A percentile compares a stretch with the other conserved stretches of the same genome.
Conservation (phyloP, 1,284 basidiomycete genomes). For the Rhodotorula sp. region DNA sequence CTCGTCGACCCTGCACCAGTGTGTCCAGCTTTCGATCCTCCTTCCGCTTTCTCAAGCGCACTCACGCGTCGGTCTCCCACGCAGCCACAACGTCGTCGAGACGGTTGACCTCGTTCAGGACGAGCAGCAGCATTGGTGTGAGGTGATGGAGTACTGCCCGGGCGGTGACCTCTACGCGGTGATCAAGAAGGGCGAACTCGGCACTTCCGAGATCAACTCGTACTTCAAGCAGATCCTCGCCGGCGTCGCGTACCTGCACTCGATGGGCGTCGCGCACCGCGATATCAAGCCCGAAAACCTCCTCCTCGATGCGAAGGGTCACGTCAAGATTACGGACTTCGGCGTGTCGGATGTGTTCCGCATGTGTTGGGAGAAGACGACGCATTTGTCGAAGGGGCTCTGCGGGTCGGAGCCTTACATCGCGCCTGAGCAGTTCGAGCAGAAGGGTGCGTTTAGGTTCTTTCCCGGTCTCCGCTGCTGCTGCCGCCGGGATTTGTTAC, state of each 20-base stretch:
- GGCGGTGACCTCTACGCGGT: slow-evolving; percentile 96
- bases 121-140: slow-evolving; percentile 94
- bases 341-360: slow-evolving; percentile 97
- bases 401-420: slow-evolving; percentile 99
- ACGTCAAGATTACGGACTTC: slow-evolving; percentile 97
- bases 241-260: slow-evolving; percentile 85
- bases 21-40: neutral
- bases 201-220: slow-evolving; percentile 88
- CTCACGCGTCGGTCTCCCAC: neutral
- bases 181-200: slow-evolving; percentile 97
- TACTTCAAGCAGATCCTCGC: slow-evolving; percentile 95
- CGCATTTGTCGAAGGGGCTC: slow-evolving; percentile 93
- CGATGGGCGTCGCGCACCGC: slow-evolving; percentile 94
- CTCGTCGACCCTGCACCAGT: slow-evolving; percentile 90
- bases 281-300: slow-evolving; percentile 99
- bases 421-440: slow-evolving; percentile 93
- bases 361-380: slow-evolving; percentile 95
- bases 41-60: neutral
- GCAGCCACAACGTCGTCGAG: slow-evolving; percentile 82
- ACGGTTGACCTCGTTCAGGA: slow-evolving; percentile 98
- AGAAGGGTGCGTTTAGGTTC: slow-evolving; percentile 71
- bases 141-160: slow-evolving; percentile 99
- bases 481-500: neutral
- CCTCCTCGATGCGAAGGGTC: slow-evolving; percentile 86
- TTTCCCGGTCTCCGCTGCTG: slow-evolving; percentile 35